Base-by-base conservation (phyloP, 2,329 filamentous ascomycete species). In the Lachnellula arida region DNA sequence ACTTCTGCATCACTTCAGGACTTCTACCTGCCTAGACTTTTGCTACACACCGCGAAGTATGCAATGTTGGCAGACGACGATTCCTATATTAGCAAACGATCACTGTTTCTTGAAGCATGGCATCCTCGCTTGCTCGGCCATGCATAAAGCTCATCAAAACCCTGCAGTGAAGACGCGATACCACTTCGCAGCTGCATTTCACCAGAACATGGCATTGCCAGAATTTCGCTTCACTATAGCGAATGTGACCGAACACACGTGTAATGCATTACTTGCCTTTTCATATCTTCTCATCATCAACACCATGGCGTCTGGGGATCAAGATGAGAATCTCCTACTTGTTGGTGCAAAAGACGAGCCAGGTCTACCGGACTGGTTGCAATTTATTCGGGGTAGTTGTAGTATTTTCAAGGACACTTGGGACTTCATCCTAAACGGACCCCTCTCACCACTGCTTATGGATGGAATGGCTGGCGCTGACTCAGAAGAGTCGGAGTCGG, bases 61-160 rank as follows among this genome's bases (percentile, higher is more conserved):
- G 7, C 1, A 44, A 40, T 12, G 23, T 5, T 51, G 49, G 49
- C 22, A 15, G 23, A 51, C 39, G 11, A 32, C 19, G 19, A 32
- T 51, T 25, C 42, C 42, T 25, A 7, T 19, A 47, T n/a, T 47
- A n/a, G 22, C 34, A n/a, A 28, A 15, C 40, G 28, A 55, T 1
- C 63, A 71, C 43, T 55, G 62, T 2, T 74, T 71, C 46, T 59
- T 74, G 1, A 68, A 75, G 60, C 68, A 74, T 57, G 68, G 75
- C 25, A 65, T 75, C 3, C 60, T 74, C 12, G 73, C 74, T 9
- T 70, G 72, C 42, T 67, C 75, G 3, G 50, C 59, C 40, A 40
- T 60, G 15, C 61, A 63, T 40, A 53, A 59, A 42, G 51, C 57
- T 37, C 40, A 56, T 15, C 28, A 54, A 7, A 28, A 52, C 23